Percentiles rank a stretch among this genome's conserved stretches.
These are phyloP conservation scores for Wickerhamiella vanderwaltii DNA, from an alignment of 805 yeast species.

Conservation along the genomic window DNA sequence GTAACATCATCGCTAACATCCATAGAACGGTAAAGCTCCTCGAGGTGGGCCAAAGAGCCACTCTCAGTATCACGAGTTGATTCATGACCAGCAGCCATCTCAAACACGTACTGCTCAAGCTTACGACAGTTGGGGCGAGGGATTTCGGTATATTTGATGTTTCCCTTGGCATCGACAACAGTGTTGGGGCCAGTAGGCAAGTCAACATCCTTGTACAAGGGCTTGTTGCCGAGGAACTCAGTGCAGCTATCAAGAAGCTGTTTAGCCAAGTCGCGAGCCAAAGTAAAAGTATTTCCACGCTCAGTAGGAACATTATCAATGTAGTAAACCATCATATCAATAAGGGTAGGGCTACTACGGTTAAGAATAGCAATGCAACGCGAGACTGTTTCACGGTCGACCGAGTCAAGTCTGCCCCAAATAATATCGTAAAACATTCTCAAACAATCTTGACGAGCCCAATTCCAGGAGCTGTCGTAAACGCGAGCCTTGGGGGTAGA, in stretches of 20 bases:
- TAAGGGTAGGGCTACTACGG: slow-evolving; percentile 84
- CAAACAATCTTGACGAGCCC: slow-evolving; percentile 97
- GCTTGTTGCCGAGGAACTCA: slow-evolving; percentile 66
- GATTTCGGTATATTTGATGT: slow-evolving; percentile 68
- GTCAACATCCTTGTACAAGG: slow-evolving; percentile 90
- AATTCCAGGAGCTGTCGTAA: slow-evolving; percentile 97
- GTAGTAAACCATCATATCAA: slow-evolving; percentile 93
- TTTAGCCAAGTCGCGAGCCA: slow-evolving; percentile 81
- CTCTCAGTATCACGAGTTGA: slow-evolving; percentile 43
- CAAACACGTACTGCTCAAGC: slow-evolving; percentile 86
- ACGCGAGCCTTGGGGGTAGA: slow-evolving; percentile 88
- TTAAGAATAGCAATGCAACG: slow-evolving; percentile 97
- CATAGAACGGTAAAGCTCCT: slow-evolving; percentile 21
- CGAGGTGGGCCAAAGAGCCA: slow-evolving; percentile 38
- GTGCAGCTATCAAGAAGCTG: slow-evolving; percentile 92
- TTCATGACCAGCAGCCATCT: slow-evolving; percentile 92
- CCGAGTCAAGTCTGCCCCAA: slow-evolving; percentile 79
- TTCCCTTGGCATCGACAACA: slow-evolving; percentile 76
- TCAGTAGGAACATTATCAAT: slow-evolving; percentile 72
- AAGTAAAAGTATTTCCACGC: slow-evolving; percentile 84
- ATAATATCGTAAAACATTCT: slow-evolving; percentile 91
- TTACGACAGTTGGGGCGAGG: slow-evolving; percentile 87
- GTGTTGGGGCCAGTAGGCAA: slow-evolving; percentile 95
- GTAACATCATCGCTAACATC: slow-evolving; percentile 19
- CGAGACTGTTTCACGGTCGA: slow-evolving; percentile 91